Base-by-base conservation (phyloP, 192 early-diverging fungal genomes). In the Lunasporangiospora selenospora region DNA sequence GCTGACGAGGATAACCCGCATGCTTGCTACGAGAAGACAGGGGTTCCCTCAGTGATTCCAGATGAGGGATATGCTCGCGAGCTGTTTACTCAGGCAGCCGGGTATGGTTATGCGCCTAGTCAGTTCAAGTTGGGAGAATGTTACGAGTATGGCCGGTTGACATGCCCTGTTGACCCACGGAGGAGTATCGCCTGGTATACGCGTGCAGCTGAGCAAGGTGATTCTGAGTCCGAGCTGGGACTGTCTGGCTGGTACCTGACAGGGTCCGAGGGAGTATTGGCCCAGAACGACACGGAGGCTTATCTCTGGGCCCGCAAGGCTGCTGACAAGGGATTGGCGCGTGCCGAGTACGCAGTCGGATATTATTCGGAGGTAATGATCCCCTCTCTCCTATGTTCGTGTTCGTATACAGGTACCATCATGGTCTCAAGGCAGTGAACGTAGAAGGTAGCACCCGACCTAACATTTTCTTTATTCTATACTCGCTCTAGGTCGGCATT, bases 171-270 rank as follows among this genome's bases (percentile, higher is more conserved):
- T 4, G 93, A 98, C 62, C 86, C 98, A 0, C 82, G 90, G 23
- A 81, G 90, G 43, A 96, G 94, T 24, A 98, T 99, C 65, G 92
- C 90, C 3, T 99, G 96, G 94, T 99, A 98, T 83, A 92, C 95
- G 21, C 81, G 85, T 8, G 93, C 96, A 1, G 98, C 96, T 6
- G 92, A 96, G 64, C 91, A 95, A 67, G 87, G 89, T 24, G 89
- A 99, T 61, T 77, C 88, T 3, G 95, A 98, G 26, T 90, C 93
- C 3, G 95, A 95, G 66, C 79, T 99, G 31, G 95, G 94, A 16
- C 81, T 99, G 6, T 95, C 96, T 1, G 98, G 96, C 4, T 99
- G 98, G 98, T 99, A 98, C 65, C 80, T 99, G 66, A 98, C 96
- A 1, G 95, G 95, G 27, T 88, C 93, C 6, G 95, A 99, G 54